Evolutionary conservation across 164 flowering plant species (phyloP).

Genomic region (Vitis amurensis): DNA sequence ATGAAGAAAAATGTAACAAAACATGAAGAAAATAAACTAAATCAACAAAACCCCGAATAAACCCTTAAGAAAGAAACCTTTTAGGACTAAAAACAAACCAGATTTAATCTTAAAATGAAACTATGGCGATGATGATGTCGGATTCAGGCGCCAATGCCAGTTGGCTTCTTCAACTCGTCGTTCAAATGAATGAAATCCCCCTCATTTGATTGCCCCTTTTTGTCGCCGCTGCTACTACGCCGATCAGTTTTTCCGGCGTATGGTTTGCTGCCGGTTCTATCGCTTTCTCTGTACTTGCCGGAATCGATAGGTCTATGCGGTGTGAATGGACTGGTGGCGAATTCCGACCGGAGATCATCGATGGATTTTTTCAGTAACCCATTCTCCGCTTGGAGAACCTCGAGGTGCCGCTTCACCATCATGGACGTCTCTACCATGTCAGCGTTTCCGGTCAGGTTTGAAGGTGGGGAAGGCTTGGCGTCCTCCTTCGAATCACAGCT

Average conservation of each 20-base stretch:
- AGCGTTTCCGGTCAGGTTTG: conserved; percentile 2
- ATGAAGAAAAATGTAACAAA: too few species aligned
- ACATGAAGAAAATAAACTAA: too few species aligned
- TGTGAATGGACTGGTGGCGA: conserved; percentile 10
- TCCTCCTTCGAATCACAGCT: conserved; percentile 9
- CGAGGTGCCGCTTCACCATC: conserved; percentile 47
- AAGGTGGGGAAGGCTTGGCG: not conserved
- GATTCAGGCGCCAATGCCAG: not conserved
- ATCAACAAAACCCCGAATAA: too few species aligned
- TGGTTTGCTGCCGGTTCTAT: conserved; percentile 10
- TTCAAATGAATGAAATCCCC: conserved; percentile 19
- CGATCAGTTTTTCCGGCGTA: conserved; percentile 17
- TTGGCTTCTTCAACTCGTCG: conserved; percentile 12
- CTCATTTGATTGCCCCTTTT: conserved; percentile 20
- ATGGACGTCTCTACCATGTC: conserved; percentile 40
- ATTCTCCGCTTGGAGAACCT: conserved; percentile 47
- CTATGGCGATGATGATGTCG: too few species aligned
- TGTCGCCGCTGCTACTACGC: conserved; percentile 20
- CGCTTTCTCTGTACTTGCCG: conserved; percentile 16
- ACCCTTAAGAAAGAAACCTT: too few species aligned
- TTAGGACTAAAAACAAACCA: too few species aligned
- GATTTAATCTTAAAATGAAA: too few species aligned
- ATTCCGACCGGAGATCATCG: conserved; percentile 48
- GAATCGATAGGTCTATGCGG: conserved; percentile 5
- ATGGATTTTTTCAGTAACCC: conserved; percentile 46